These are phyloP conservation scores for Flaveria robusta DNA, from an alignment of 129 eudicot genomes.

Conservation along the genomic window DNA sequence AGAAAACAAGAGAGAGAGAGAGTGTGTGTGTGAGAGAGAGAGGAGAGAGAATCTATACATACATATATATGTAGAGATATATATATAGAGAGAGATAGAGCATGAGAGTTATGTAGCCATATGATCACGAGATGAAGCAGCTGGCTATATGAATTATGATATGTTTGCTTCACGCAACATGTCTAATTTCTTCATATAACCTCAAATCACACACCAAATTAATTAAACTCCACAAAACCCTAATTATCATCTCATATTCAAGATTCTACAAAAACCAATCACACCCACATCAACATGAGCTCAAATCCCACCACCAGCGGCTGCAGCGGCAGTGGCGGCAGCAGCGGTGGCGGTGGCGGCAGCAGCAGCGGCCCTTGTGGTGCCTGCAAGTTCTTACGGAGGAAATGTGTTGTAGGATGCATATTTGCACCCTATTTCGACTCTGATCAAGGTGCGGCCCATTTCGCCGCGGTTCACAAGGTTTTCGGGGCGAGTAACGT, in stretches of 20 bases:
- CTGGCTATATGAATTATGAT: constrained; percentile 71
- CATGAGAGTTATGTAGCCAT: constrained; percentile 31
- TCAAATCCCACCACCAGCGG: constrained; percentile 37
- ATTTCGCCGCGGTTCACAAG: constrained; percentile 56
- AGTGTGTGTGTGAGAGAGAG: too few relatives aligned
- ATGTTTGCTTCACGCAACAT: constrained; percentile 99
- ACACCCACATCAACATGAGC: constrained; percentile 27
- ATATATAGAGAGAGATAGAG: constrained; percentile 25
- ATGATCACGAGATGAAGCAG: constrained; percentile 41
- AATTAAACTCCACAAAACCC: constrained; percentile 35
- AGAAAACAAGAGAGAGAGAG: neutral
- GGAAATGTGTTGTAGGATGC: constrained; percentile 60
- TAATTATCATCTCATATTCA: constrained; percentile 15
- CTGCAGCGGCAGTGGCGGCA: constrained; percentile 21
- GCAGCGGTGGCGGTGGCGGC: constrained; percentile 15
- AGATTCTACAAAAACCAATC: constrained; percentile 9
- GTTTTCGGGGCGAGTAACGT: constrained; percentile 64
- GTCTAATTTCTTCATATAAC: constrained; percentile 53
- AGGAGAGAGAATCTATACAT: neutral
- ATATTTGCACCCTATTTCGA: constrained; percentile 65
- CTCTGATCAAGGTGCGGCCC: constrained; percentile 63
- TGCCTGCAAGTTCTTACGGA: constrained; percentile 65
- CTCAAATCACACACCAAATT: constrained; percentile 10
- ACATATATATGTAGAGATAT: neutral
- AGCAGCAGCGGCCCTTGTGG: constrained; percentile 55